A percentile compares a stretch with the other conserved stretches of the same genome.
Evolutionary conservation across 345 rosid species (phyloP).

Genomic region (Arabis alpina): DNA sequence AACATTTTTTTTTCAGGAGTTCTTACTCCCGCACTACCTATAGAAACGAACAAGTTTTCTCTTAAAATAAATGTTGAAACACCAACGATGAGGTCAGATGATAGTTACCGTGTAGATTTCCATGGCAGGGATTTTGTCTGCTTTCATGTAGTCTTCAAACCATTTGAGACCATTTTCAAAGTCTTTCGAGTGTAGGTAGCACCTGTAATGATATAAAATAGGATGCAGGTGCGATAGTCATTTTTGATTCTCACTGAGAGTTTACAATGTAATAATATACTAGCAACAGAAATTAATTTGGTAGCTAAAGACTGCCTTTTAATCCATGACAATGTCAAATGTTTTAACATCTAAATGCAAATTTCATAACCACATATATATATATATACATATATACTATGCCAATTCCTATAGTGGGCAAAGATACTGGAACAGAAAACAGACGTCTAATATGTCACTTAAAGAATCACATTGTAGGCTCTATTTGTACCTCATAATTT

Average conservation of each 20-base stretch:
- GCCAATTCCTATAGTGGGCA: conserved; percentile 3
- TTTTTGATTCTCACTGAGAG: not conserved
- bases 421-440: conserved; percentile 17
- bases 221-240: conserved; percentile 4
- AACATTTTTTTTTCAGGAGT: not conserved
- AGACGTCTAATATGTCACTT: not conserved
- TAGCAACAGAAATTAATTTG: conserved; percentile 5
- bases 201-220: conserved; percentile 53
- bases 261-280: not conserved
- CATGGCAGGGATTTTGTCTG: conserved; percentile 51
- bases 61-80: conserved; percentile 5
- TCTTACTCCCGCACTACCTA: not conserved
- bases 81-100: conserved; percentile 17
- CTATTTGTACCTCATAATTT: conserved; percentile 70
- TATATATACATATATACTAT: not conserved
- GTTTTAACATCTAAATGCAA: conserved; percentile 23
- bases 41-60: conserved; percentile 6
- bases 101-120: conserved; percentile 76
- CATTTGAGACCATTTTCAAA: conserved; percentile 64
- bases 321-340: conserved; percentile 25
- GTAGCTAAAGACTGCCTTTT: not conserved
- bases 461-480: conserved; percentile 19
- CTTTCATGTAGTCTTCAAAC: conserved; percentile 63
- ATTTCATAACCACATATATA: not conserved
- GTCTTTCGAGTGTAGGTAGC: conserved; percentile 77